A percentile compares a stretch with the other conserved stretches of the same genome.
phyloP scores from a whole-genome alignment of 495 filamentous ascomycete species.

The Podospora pseudocomata region DNA sequence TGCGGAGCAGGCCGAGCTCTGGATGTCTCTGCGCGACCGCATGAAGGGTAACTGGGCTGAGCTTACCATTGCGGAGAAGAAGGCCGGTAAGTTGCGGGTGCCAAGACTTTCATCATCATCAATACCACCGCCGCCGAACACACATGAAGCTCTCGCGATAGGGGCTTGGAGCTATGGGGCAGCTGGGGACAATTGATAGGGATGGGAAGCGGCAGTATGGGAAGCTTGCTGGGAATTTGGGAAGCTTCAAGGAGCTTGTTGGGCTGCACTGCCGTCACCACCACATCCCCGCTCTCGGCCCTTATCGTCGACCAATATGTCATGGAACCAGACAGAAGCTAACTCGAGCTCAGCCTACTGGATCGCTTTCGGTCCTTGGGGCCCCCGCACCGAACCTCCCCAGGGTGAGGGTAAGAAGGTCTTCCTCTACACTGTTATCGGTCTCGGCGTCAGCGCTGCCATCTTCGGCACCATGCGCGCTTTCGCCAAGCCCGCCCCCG shows the following conservation, averaged over 20 bases:
- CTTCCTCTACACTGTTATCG: conserved; percentile 62
- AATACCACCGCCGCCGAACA: neutral
- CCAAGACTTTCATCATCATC: conserved; percentile 8
- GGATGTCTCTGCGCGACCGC: conserved; percentile 94
- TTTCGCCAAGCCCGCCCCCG: conserved; percentile 65
- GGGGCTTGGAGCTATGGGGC: conserved; percentile 10
- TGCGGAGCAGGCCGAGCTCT: conserved; percentile 97
- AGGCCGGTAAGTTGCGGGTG: conserved; percentile 76
- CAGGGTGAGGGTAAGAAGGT: conserved; percentile 79
- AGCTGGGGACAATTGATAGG: conserved; percentile 1
- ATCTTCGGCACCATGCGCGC: conserved; percentile 63
- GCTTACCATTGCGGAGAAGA: conserved; percentile 94
- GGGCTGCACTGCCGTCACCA: conserved; percentile 11
- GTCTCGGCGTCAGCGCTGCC: conserved; percentile 55
- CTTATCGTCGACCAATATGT: conserved; percentile 9
- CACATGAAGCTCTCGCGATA: conserved; percentile 6
- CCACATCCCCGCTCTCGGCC: conserved; percentile 7
- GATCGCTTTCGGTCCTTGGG: conserved; percentile 95
- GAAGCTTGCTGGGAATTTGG: conserved; percentile 19
- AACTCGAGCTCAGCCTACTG: conserved; percentile 72
- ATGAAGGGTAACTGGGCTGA: conserved; percentile 98
- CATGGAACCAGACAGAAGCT: conserved; percentile 13
- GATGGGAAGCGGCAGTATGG: conserved; percentile 6
- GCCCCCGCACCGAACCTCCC: conserved; percentile 75
- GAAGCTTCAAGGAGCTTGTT: conserved; percentile 15